These are phyloP conservation scores for Neohortaea acidophila DNA, from an alignment of 495 filamentous ascomycete genomes.

Conservation along the genomic window DNA sequence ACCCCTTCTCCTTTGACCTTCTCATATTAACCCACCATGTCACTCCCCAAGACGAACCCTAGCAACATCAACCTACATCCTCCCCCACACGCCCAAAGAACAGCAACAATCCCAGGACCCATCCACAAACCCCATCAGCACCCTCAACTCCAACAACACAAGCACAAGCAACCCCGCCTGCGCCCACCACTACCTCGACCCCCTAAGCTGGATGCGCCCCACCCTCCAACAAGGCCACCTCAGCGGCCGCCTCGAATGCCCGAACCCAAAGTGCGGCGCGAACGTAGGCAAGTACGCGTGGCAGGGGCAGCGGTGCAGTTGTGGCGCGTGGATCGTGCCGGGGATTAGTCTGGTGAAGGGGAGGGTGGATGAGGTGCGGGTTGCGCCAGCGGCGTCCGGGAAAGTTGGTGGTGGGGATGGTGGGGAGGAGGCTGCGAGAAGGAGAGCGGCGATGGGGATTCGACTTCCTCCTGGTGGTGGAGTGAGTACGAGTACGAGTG, in stretches of 20 bases:
- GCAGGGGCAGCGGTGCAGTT: conserved; percentile 89
- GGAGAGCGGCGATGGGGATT: not conserved
- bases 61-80: conserved; percentile 47
- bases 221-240: conserved; percentile 62
- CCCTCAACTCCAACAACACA: too few relatives aligned
- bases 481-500: too few relatives aligned
- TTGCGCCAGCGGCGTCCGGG: conserved; percentile 4
- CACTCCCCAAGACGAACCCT: conserved; percentile 38
- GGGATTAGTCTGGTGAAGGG: conserved; percentile 71
- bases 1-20: not conserved
- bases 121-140: too few relatives aligned
- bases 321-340: conserved; percentile 79
- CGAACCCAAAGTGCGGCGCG: conserved; percentile 60
- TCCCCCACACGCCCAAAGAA: conserved; percentile 33
- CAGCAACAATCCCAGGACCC: not conserved
- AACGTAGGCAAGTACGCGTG: conserved; percentile 88
- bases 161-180: conserved; percentile 40
- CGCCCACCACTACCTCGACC: conserved; percentile 77
- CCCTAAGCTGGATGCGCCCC: conserved; percentile 82
- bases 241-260: conserved; percentile 70
- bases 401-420: conserved; percentile 18
- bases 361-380: conserved; percentile 57
- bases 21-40: not conserved
- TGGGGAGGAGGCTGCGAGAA: too few relatives aligned
- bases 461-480: too few relatives aligned